Evolutionary conservation across 1,284 basidiomycete species (phyloP).

Genomic region (Sporisorium scitamineum): DNA sequence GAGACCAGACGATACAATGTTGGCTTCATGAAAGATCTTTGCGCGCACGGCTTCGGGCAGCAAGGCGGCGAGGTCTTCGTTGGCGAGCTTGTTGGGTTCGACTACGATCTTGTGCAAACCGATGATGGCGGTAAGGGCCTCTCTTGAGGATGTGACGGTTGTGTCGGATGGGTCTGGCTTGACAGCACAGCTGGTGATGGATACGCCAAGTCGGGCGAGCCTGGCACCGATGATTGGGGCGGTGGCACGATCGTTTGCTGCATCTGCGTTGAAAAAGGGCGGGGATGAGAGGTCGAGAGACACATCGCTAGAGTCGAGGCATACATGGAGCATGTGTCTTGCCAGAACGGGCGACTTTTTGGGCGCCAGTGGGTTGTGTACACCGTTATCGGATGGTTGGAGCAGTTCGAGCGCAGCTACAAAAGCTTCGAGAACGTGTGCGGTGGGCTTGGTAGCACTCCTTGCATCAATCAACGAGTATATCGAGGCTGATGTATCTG

Average conservation of each 20-base stretch:
- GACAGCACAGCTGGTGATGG: conserved; percentile 43
- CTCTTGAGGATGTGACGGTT: conserved; percentile 9
- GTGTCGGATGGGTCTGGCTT: conserved; percentile 10
- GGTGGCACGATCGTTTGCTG: conserved; percentile 25
- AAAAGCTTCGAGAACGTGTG: conserved; percentile 43
- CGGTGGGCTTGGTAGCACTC: conserved; percentile 26
- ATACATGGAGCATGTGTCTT: conserved; percentile 42
- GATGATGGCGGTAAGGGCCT: conserved; percentile 33
- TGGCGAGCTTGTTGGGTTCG: conserved; percentile 37
- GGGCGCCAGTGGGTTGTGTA: conserved; percentile 31
- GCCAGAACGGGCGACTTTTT: conserved; percentile 39
- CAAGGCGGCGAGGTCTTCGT: conserved; percentile 33
- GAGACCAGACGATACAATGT: conserved; percentile 37
- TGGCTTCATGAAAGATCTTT: conserved; percentile 37
- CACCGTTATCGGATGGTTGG: conserved; percentile 12
- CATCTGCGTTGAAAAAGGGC: conserved; percentile 35
- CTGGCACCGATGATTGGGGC: conserved; percentile 10
- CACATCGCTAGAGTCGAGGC: conserved; percentile 25
- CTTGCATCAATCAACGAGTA: conserved; percentile 22
- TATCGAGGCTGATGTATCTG: conserved; percentile 12
- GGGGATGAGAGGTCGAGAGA: conserved; percentile 26
- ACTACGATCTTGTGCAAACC: conserved; percentile 38
- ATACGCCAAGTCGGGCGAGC: conserved; percentile 26
- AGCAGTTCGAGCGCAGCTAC: conserved; percentile 46
- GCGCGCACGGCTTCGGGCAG: conserved; percentile 28